Base-by-base conservation (phyloP, 1,139 yeast genomes). In the Pichia sp. region DNA sequence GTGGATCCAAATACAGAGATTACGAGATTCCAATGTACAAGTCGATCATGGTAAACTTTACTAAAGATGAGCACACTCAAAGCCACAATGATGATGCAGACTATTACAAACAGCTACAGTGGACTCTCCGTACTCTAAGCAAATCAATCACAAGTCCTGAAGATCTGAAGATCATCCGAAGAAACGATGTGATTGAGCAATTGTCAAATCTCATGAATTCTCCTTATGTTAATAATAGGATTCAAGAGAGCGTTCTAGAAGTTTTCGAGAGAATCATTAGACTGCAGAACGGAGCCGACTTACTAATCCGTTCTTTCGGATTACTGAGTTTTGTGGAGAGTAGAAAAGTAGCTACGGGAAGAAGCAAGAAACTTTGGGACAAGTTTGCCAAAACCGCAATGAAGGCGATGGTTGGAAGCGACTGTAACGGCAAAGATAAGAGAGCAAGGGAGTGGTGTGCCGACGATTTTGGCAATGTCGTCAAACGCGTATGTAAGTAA, bases 1-100 rank as follows among this genome's bases (percentile, higher is more conserved):
- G 81, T 4, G 80, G 81, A 38, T 85, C 89, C 8, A 72, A 73
- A 7, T 69, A 88, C 47, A 77, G 77, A 57, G 61, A 72, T 0
- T 74, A 72, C 56, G 93, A 87, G 43, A 68, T 90, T 36, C 97
- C 97, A 2, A 67, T 90, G 54, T 81, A 75, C 65, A 75, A 75
- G 45, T 69, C 77, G 4, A 76, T 87, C 31, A 71, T 32, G 58
- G 59, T 16, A 60, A 59, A 40, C 58, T 56, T 63, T 52, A 52
- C 68, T 8, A 61, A 66, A 43, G 69, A 74, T 36, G 62, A 70
- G 36, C 66, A 64, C 52, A 52, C 60, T n/a, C 55, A 56, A 4
- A 50, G 34, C 8, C 19, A 42, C 7, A 13, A 53, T 45, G 75
- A 78, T 15, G 87, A 82, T n/a, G 68, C 70, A 23, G 60, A 61